Conservation (phyloP, 495 filamentous ascomycete species). For the Penicillium nucicola region DNA sequence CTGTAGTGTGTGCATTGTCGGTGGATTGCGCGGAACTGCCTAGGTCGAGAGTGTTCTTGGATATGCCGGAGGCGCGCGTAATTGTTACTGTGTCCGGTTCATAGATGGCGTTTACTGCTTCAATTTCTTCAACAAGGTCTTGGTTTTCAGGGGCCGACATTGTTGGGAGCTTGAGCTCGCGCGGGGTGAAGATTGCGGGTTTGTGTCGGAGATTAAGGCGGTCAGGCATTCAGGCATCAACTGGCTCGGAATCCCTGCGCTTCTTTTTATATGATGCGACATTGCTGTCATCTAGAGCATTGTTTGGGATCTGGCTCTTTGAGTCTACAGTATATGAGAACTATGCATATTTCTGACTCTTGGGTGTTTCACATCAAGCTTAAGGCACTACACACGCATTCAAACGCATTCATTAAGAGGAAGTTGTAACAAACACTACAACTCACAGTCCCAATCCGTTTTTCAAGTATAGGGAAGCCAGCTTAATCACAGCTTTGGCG, state of each 20-base stretch:
- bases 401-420: too few species aligned
- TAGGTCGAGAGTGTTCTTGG: constrained; percentile 45
- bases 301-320: too few species aligned
- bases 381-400: too few species aligned
- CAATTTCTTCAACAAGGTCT: constrained; percentile 78
- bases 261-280: too few species aligned
- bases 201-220: constrained; percentile 15
- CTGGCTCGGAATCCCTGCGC: not conserved
- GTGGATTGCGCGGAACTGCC: constrained; percentile 17
- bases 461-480: not conserved
- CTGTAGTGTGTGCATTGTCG: constrained; percentile 26
- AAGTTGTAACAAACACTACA: too few species aligned
- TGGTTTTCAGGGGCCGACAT: constrained; percentile 39
- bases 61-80: constrained; percentile 35
- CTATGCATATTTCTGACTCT: too few species aligned
- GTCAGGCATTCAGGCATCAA: constrained; percentile 2
- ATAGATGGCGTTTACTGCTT: constrained; percentile 93
- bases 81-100: constrained; percentile 60
- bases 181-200: constrained; percentile 4
- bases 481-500: not conserved
- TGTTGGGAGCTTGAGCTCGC: constrained; percentile 2
- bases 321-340: too few species aligned
- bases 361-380: too few species aligned
- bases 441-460: not conserved
- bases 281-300: too few species aligned